These are phyloP conservation scores for Clavispora phyllophila DNA, from an alignment of 805 yeast species.

Conservation along the genomic window DNA sequence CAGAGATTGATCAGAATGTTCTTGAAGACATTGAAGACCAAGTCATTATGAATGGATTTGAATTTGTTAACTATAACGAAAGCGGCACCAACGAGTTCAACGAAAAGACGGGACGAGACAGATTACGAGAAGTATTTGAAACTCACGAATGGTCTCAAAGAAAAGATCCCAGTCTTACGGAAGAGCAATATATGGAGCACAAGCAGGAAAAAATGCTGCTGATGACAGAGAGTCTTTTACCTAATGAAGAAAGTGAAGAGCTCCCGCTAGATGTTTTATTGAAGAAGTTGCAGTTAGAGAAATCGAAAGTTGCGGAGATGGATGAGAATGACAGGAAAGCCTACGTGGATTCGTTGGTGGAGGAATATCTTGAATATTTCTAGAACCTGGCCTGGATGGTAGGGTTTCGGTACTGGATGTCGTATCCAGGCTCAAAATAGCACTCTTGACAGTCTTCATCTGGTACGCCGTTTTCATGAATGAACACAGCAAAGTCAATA, in stretches of 20 bases:
- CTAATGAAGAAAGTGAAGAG: conserved; percentile 1
- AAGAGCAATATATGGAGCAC: conserved; percentile 15
- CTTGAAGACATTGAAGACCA: conserved; percentile 35
- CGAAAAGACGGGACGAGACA: conserved; percentile 39
- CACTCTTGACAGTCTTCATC: conserved; percentile 83
- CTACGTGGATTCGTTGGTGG: conserved; percentile 32
- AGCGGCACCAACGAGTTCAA: conserved; percentile 36
- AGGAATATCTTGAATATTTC: conserved; percentile 33
- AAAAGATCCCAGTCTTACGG: conserved; percentile 6
- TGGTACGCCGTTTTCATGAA: conserved; percentile 76
- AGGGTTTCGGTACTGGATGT: conserved; percentile 20
- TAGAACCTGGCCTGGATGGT: background rate
- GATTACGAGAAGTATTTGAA: conserved; percentile 44
- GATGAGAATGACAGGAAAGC: conserved; percentile 23
- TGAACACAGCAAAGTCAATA: conserved; percentile 80
- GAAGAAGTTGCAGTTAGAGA: conserved; percentile 31
- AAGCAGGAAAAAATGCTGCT: conserved; percentile 18
- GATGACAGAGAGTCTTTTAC: conserved; percentile 26
- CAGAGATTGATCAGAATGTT: conserved; percentile 7
- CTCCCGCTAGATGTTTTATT: conserved; percentile 28
- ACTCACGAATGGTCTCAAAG: conserved; percentile 43
- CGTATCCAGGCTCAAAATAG: conserved; percentile 56
- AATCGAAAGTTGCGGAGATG: conserved; percentile 21
- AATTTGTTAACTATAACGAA: conserved; percentile 32
- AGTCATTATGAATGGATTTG: conserved; percentile 36